phyloP scores from a whole-genome alignment of 495 filamentous ascomycete genomes.

The Rhizodiscina lignyota region DNA sequence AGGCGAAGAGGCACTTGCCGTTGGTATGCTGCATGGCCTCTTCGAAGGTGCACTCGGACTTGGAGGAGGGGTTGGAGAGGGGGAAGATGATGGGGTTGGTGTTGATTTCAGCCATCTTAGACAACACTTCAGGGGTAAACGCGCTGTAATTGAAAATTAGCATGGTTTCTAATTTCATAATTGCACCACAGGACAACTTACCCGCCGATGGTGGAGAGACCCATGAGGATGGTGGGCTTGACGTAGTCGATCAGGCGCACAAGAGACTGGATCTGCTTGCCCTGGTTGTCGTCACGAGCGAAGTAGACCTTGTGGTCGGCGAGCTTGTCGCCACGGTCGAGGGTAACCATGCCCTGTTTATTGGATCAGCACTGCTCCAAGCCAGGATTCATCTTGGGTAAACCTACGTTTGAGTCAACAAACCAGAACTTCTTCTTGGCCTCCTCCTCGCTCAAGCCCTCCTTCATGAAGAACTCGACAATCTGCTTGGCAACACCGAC shows the following conservation, averaged over 20 bases:
- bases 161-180: too few relatives aligned
- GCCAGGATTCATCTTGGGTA: not conserved
- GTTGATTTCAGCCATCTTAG: slow-evolving; percentile 69
- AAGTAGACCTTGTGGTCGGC: slow-evolving; percentile 98
- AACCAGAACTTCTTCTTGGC: slow-evolving; percentile 90
- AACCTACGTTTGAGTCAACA: slow-evolving; percentile 58
- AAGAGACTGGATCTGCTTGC: slow-evolving; percentile 75
- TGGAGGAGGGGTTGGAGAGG: slow-evolving; percentile 82
- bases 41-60: slow-evolving; percentile 95
- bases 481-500: slow-evolving; percentile 96
- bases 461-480: slow-evolving; percentile 84
- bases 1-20: slow-evolving; percentile 81
- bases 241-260: slow-evolving; percentile 88
- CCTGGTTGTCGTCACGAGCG: slow-evolving; percentile 79
- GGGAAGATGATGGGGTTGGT: slow-evolving; percentile 80
- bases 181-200: too few relatives aligned
- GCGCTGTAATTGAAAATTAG: too few relatives aligned
- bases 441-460: slow-evolving; percentile 82
- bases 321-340: slow-evolving; percentile 83
- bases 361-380: not conserved
- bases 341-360: slow-evolving; percentile 67
- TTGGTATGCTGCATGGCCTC: slow-evolving; percentile 78
- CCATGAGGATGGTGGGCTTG: slow-evolving; percentile 85
- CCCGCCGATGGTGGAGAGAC: slow-evolving; percentile 85
- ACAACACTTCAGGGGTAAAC: slow-evolving; percentile 77